Evolutionary conservation across 495 filamentous ascomycete genomes (phyloP), one percentile per base, ranked within the genome.

Genomic region (Aspergillus incahuasiensis): DNA sequence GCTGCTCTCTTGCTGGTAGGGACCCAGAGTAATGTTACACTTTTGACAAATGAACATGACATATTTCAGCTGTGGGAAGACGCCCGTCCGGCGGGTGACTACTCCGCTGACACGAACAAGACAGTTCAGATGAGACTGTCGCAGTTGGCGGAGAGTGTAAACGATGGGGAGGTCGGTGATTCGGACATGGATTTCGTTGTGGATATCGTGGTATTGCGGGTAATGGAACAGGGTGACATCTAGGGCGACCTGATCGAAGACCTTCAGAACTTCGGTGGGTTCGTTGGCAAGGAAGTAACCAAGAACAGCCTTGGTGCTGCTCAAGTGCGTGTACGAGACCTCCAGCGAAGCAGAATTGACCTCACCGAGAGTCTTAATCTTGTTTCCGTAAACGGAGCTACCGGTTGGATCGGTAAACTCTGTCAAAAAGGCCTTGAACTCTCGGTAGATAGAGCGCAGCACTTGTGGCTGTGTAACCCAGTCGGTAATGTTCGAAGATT

Each of bases 41-140:
- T 97, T 99, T 35, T 76, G 80, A 75, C 95, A 99, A 71, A 95
- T 86, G 66, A 99, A 97, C 74, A 94, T 94, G 64, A 99, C 88
- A 66, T 97, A 96, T 70, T 97, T 97, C 50, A 99, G 74, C 72
- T 99, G 95, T 1, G 95, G 95, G 75, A 99, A 99, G 48, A 99
- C 95, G 44, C 95, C 95, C n/a, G 85, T 92, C 51, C 95, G 85
- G 51, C 95, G 86, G 22, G 95, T 99, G 50, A 99, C 95, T 3
- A 97, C 95, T 59, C 95, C 95, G 63, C 84, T 87, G 43, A 97
- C 95, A 32, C 94, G 88, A 32, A 99, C 89, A 6, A 99, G 82
- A 64, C 92, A 96, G 78, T 97, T 97, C 55, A 99, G 85, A 66
- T 99, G 95, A 7, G 88, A 88, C 75, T 99, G 95, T 54, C 95